Percentiles rank a stretch among this genome's conserved stretches.
Conservation (phyloP, 352 stramenopile species). For the Phytophthora boehmeriae region DNA sequence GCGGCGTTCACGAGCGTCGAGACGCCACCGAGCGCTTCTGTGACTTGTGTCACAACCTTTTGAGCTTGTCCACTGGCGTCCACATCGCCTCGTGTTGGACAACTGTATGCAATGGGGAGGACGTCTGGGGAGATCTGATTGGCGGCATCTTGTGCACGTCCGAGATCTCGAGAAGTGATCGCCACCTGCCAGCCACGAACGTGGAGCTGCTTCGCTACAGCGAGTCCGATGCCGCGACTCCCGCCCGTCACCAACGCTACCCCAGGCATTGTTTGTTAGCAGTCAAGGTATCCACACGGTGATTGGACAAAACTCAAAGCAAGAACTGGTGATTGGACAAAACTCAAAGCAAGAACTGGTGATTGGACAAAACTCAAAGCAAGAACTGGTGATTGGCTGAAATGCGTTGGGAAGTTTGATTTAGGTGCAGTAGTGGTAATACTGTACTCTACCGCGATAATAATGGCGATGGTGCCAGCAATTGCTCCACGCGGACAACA, state of each 20-base stretch:
- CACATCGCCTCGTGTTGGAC: conserved; percentile 34
- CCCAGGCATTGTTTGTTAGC: conserved; percentile 9
- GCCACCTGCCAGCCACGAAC: conserved; percentile 70
- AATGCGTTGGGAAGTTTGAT: too few species aligned
- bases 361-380: too few species aligned
- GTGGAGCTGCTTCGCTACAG: conserved; percentile 70
- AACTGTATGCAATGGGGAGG: conserved; percentile 65
- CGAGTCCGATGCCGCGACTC: conserved; percentile 81
- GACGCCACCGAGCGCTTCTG: conserved; percentile 41
- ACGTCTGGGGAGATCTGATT: conserved; percentile 49
- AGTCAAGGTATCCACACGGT: too few species aligned
- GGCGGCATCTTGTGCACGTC: conserved; percentile 57
- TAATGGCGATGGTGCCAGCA: conserved; percentile 33
- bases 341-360: too few species aligned
- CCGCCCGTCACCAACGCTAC: conserved; percentile 80
- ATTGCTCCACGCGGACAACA: conserved; percentile 52
- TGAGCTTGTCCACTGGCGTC: conserved; percentile 31
- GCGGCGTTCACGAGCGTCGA: conserved; percentile 79
- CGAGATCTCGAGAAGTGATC: conserved; percentile 67
- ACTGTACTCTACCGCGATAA: too few species aligned
- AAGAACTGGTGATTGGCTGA: too few species aligned
- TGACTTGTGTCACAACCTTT: conserved; percentile 53
- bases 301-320: too few species aligned
- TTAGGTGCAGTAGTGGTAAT: too few species aligned
- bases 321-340: too few species aligned